Base-by-base conservation (phyloP, 331 rosid species). In the Quercus tomentella region DNA sequence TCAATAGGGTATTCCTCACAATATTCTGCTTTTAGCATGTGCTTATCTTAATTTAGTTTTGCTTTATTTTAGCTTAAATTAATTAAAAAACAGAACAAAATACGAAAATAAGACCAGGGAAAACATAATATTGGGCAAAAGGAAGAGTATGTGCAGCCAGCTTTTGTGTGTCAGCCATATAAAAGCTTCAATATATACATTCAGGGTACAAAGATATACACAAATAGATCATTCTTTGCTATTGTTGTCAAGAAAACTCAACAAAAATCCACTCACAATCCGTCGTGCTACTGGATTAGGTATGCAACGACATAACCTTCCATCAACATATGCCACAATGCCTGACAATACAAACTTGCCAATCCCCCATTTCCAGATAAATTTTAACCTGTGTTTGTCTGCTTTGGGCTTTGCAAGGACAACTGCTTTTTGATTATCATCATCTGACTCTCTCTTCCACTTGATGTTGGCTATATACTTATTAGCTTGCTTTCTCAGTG, bases 281-380 rank as follows among this genome's bases (percentile, higher is more conserved):
- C 97, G 85, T 18, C 98, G 91, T 16, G 89, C 93, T 37, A 92
- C 80, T 58, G 97, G 98, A 75, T 89, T 84, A 20, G 97, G 97
- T 86, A 94, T 94, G 68, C 86, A 60, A 72, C 97, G 98, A 79
- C 97, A 94, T 52, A 92, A 77, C 55, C 94, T 89, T 26, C 98
- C 97, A 82, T 94, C 98, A 9, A 94, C 70, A 78, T 91, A 94
- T 25, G 98, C 98, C 81, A 94, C 79, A 73, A 92, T 79, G 73
- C 91, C 98, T 31, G 97, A 90, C 65, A 94, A 73, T 66, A 90
- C 82, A 84, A 94, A 94, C 86, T 82, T 94, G 23, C 92, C 86
- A 6, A 94, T 69, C 52, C 94, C 93, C 97, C 91, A 87, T 84
- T 75, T 89, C 87, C 89, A 82, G n/a, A 87, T 62, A 83, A 90